Evolutionary conservation across 345 rosid genomes (phyloP), one percentile per base, ranked within the genome.

Genomic region (Conringia planisiliqua): DNA sequence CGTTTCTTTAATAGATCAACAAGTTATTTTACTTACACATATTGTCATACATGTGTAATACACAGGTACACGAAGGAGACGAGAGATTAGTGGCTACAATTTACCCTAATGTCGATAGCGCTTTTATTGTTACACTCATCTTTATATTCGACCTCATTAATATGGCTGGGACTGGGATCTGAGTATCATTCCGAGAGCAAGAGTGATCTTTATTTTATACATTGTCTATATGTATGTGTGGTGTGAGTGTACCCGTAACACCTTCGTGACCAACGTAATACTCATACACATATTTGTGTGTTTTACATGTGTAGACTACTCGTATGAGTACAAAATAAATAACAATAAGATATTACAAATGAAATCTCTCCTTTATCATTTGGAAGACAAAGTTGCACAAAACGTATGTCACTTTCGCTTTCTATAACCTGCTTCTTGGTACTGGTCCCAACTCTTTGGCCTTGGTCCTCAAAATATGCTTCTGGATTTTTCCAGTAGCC

Each of bases 401-500:
- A 46, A 47, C 78, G 40, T 27, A 57, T 73, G 47, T 57, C 16
- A 38, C 61, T 39, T 60, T n/a, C 6, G 10, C 30, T 47, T 60
- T 42, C 72, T 80, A 91, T 9, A 94, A 71, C 81, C 85, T 89
- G 66, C 96, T 89, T 64, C 51, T 63, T 85, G 78, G 86, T 26
- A 89, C 70, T 11, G 88, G 83, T 72, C 97, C 94, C 86, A 89
- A 72, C 74, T 90, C 93, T 75, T 84, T 90, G 3, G 91, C 97
- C 81, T 84, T 88, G 9, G 88, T 74, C 74, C 98, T 80, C 47
- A 92, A 80, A 30, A 90, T 36, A 78, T 90, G 93, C 75, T 95
- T 95, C 86, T 86, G 99, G 74, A 90, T 89, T 85, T 90, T 92
- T 22, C 98, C 99, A 3, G 96, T 90, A 6, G 99, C 98, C 0